Evolutionary conservation across 805 yeast genomes (phyloP), one percentile per base, ranked within the genome.

Genomic region (Priceomyces medius): DNA sequence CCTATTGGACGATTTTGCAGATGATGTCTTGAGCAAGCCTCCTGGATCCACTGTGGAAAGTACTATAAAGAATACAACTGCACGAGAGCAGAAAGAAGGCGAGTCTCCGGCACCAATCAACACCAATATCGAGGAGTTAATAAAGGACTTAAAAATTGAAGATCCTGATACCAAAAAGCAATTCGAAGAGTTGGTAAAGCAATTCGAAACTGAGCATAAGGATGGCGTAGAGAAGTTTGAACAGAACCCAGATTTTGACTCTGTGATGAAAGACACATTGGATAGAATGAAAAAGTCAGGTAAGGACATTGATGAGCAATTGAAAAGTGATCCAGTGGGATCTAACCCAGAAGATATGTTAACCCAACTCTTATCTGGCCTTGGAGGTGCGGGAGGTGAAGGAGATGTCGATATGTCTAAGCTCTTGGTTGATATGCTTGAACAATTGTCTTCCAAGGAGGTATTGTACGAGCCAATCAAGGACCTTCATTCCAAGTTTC

Each of bases 391-490:
- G 9, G 40, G 48, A 31, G 68, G 56, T 10, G 40, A 48, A 28
- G 68, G 60, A 4, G 68, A 53, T 14, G 63, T 84, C 47, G 89
- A 84, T 55, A 75, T 83, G 63, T 69, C 83, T 19, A 77, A 79
- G 44, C 64, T 88, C 36, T 64, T 88, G 45, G 75, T 73, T 14
- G 88, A 85, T 27, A 81, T 91, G 80, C 71, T 91, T 53, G 83
- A 80, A 47, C 91, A 89, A 57, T 74, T 91, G 59, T 79, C 93
- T 6, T 80, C 93, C 4, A 91, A 89, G 56, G 90, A 83, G 43
- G 85, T 90, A 16, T 71, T 91, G 28, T 90, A 87, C 56, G 95
- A 85, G 51, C 97, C 98, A 2, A 74, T 91, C 64, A 85, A 83
- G 54, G 96, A 88, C 45, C 73, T 90, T 58, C 79, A 82, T 48